Evolutionary conservation across 495 filamentous ascomycete species (phyloP), one percentile per base, ranked within the genome.

Genomic region (Cenococcum geophilum): DNA sequence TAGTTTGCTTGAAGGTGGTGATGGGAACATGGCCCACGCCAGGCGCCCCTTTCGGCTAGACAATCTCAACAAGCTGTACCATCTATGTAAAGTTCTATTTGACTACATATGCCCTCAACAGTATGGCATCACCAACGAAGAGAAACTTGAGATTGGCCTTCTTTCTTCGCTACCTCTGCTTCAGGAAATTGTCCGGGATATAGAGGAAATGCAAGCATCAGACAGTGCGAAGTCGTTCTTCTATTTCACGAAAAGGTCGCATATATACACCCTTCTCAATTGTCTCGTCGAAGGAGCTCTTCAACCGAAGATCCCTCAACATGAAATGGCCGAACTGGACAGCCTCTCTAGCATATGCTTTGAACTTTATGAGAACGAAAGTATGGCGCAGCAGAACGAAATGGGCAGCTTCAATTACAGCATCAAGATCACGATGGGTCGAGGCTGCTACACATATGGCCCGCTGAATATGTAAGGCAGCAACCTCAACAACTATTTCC

Each of bases 41-140:
- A 95, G 95, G 76, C 80, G 86, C 51, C 91, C 97, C 68, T 85
- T 82, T 43, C 84, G 91, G 16, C 85, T 97, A 25, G 85, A 86
- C 42, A 93, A 93, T 65, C 78, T 98, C 50, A 84, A 91, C 48
- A 91, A 97, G 74, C 78, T 98, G 55, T 98, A 96, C 75, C 87
- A 88, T 65, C 76, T 95, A 18, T 90, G 89, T 55, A 98, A 98
- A 76, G 87, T 96, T 6, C 77, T 98, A 10, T 98, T 98, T 70
- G 93, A 98, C 74, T 98, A 95, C 71, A 93, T 98, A 69, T 95
- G 93, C 48, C 93, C 93, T 4, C 93, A 98, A 70, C 95, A 98
- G 73, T 98, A 98, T 68, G 93, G 93, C 49, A 98, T 98, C 63
- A 87, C 84, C 25, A 86, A 96, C 63, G 84, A 83, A 60, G 93